Evolutionary conservation across 257 asterid species (phyloP).

Genomic region (Rauvolfia tetraphylla): DNA sequence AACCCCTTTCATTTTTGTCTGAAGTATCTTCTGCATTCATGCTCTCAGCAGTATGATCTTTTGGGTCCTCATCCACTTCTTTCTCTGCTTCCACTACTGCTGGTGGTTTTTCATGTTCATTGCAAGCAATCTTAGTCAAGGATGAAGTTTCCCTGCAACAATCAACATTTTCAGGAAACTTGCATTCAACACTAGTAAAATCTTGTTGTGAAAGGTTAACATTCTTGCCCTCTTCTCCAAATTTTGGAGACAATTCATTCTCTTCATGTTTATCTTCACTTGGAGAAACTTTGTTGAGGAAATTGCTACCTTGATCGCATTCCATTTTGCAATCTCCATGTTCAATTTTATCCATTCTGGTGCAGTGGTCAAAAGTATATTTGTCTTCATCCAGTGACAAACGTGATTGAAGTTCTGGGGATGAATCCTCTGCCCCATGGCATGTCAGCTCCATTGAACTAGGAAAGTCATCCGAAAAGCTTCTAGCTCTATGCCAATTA

Average conservation of each 20-base stretch:
- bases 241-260: constrained; percentile 15
- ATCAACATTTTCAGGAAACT: constrained; percentile 19
- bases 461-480: constrained; percentile 35
- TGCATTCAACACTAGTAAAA: constrained; percentile 21
- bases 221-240: constrained; percentile 19
- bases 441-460: constrained; percentile 39
- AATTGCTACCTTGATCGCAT: constrained; percentile 19
- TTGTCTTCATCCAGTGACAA: constrained; percentile 14
- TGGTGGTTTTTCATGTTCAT: constrained; percentile 26
- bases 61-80: constrained; percentile 20
- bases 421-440: constrained; percentile 22
- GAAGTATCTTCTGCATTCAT: constrained; percentile 16
- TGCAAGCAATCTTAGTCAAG: constrained; percentile 16
- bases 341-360: constrained; percentile 15
- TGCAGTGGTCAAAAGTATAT: constrained; percentile 14
- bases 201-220: constrained; percentile 16
- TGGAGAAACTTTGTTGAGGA: constrained; percentile 15
- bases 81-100: constrained; percentile 7
- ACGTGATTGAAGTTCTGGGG: constrained; percentile 16
- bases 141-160: constrained; percentile 17
- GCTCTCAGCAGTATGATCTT: constrained; percentile 11
- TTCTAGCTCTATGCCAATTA: constrained; percentile 21
- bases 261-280: constrained; percentile 26
- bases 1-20: constrained; percentile 12
- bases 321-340: constrained; percentile 19